Conservation (phyloP, 2,329 filamentous ascomycete species). For the Epichloe bromicola region DNA sequence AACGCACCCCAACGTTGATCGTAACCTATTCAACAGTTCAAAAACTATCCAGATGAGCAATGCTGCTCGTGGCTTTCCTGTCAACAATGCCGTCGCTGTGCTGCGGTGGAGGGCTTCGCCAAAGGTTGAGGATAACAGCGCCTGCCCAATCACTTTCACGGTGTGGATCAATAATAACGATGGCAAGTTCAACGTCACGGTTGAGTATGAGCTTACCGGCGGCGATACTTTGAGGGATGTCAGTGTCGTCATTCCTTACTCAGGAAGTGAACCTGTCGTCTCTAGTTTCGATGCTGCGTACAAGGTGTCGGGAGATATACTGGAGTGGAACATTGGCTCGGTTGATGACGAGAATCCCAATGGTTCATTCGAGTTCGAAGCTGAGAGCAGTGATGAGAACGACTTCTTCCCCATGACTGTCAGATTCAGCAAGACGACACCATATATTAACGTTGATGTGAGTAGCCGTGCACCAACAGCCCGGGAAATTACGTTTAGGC, state of each 20-base stretch:
- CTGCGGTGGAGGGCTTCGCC: conserved; percentile 83
- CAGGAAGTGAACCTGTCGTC: conserved; percentile 71
- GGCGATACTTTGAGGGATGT: conserved; percentile 71
- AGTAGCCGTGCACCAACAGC: conserved; percentile 27
- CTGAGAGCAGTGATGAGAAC: conserved; percentile 71
- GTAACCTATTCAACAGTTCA: conserved; percentile 66
- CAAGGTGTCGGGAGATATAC: conserved; percentile 79
- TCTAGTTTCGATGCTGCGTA: conserved; percentile 92
- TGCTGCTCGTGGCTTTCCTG: conserved; percentile 73
- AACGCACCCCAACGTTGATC: conserved; percentile 94
- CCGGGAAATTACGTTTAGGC: not conserved
- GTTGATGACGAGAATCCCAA: conserved; percentile 71
- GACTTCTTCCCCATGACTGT: conserved; percentile 98
- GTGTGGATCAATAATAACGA: conserved; percentile 93
- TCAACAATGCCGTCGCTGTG: conserved; percentile 87
- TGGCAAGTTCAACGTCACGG: conserved; percentile 74
- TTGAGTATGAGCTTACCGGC: conserved; percentile 89
- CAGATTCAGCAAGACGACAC: conserved; percentile 71
- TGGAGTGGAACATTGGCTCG: conserved; percentile 87
- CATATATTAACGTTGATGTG: conserved; percentile 90
- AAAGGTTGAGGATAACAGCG: conserved; percentile 64
- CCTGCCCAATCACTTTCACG: conserved; percentile 88
- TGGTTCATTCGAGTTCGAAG: conserved; percentile 92
- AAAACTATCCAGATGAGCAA: conserved; percentile 88
- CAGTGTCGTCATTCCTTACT: conserved; percentile 75